Percentiles rank a stretch among this genome's conserved stretches.
phyloP scores from a whole-genome alignment of 177 flowering plant species.

The Vitis hybrid region DNA sequence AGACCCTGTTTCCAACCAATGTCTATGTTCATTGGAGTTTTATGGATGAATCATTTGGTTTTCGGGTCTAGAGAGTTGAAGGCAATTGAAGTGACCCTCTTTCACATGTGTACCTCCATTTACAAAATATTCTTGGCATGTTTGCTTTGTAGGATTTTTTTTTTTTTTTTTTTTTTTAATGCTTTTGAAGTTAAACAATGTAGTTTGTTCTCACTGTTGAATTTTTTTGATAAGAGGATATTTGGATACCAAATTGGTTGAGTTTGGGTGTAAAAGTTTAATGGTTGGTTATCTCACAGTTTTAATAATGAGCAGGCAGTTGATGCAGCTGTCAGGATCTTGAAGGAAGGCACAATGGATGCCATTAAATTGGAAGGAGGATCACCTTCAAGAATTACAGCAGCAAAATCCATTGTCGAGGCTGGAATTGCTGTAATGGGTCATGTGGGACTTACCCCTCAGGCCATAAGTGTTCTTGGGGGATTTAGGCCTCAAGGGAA shows the following conservation, averaged over 20 bases:
- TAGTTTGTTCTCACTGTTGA: not conserved
- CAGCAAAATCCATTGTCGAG: constrained; percentile 88
- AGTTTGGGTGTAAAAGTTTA: constrained; percentile 9
- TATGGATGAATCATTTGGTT: too few species aligned
- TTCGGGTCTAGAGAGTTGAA: too few species aligned
- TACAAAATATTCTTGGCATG: not conserved
- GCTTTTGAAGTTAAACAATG: not conserved
- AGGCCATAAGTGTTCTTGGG: constrained; percentile 95
- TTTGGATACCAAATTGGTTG: constrained; percentile 8
- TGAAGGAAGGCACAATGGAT: constrained; percentile 98
- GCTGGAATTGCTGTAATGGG: constrained; percentile 99
- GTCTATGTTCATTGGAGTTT: too few species aligned
- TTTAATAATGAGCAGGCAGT: constrained; percentile 75
- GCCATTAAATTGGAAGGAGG: constrained; percentile 97
- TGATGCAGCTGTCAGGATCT: constrained; percentile 74
- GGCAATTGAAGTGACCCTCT: too few species aligned
- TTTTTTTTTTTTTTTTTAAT: not conserved
- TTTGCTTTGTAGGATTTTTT: not conserved
- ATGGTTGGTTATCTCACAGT: constrained; percentile 35
- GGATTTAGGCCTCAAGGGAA: constrained; percentile 98
- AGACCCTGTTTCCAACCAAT: too few species aligned
- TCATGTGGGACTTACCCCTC: constrained; percentile 96
- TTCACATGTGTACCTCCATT: not conserved
- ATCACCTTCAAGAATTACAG: constrained; percentile 75
- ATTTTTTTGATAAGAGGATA: not conserved